phyloP scores from a whole-genome alignment of 208 protist species.

The Herpetomonas tarakana region DNA sequence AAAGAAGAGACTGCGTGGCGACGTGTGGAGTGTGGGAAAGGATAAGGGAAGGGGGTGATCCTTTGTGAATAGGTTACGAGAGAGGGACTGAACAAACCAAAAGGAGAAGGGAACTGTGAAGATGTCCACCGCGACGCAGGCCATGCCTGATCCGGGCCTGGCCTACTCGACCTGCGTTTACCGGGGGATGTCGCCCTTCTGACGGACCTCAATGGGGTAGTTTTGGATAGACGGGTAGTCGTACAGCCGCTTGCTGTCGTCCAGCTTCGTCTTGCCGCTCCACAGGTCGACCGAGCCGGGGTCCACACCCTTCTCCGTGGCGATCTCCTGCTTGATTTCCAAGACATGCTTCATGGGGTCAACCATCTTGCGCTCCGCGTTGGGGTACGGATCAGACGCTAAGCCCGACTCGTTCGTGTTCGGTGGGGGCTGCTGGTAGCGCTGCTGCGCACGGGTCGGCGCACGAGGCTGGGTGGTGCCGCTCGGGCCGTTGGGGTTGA shows the following conservation, averaged over 20 bases:
- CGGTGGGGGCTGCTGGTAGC: constrained; percentile 34
- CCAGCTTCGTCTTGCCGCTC: constrained; percentile 83
- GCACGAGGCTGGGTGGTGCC: constrained; percentile 34
- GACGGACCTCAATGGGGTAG: constrained; percentile 90
- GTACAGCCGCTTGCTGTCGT: constrained; percentile 87
- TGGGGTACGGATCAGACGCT: constrained; percentile 85
- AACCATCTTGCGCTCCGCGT: constrained; percentile 88
- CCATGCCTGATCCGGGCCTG: too few species aligned
- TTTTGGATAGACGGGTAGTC: constrained; percentile 88
- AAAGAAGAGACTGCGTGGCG: too few species aligned
- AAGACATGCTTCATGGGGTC: constrained; percentile 90
- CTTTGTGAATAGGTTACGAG: too few species aligned
- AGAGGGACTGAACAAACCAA: too few species aligned
- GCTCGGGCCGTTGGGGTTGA: background rate
- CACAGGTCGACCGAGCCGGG: constrained; percentile 74
- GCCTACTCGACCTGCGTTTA: too few species aligned
- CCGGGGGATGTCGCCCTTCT: constrained; percentile 83
- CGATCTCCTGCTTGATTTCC: constrained; percentile 85
- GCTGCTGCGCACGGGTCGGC: constrained; percentile 29
- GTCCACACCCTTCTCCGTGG: constrained; percentile 83
- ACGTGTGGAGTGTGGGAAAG: too few species aligned
- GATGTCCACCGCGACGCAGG: too few species aligned
- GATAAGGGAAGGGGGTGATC: too few species aligned
- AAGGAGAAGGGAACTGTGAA: too few species aligned
- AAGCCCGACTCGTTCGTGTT: constrained; percentile 61